Evolutionary conservation across 805 yeast species (phyloP).

Genomic region (Yamadazyma scolyti): DNA sequence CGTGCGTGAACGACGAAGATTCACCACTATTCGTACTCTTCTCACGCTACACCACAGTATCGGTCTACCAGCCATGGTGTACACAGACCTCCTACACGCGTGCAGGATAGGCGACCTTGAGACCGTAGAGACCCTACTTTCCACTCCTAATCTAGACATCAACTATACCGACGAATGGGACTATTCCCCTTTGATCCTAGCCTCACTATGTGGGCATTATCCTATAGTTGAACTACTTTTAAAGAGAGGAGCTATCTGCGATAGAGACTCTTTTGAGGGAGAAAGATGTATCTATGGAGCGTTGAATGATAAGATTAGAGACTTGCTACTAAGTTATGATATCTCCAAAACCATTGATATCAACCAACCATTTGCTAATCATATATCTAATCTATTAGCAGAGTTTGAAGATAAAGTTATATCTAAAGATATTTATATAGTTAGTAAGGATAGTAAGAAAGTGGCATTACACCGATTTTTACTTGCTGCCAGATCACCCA

Average conservation of each 20-base stretch:
- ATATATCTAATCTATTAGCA: conserved; percentile 48
- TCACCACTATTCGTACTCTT: too few species aligned
- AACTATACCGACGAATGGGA: conserved; percentile 68
- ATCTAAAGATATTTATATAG: conserved; percentile 13
- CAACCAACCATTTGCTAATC: conserved; percentile 70
- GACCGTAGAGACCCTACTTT: conserved; percentile 53
- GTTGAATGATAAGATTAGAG: conserved; percentile 60
- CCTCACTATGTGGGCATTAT: conserved; percentile 73
- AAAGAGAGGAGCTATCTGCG: conserved; percentile 68
- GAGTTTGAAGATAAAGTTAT: conserved; percentile 14
- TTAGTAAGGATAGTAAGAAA: conserved; percentile 25
- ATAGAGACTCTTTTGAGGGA: conserved; percentile 78
- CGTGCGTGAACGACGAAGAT: too few species aligned
- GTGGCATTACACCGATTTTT: conserved; percentile 25
- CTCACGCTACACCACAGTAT: too few species aligned
- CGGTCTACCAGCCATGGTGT: too few species aligned
- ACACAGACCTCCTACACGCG: conserved; percentile 38
- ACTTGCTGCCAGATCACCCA: conserved; percentile 32
- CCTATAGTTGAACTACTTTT: conserved; percentile 58
- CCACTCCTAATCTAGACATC: conserved; percentile 35
- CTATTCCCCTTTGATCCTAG: conserved; percentile 69
- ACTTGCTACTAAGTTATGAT: conserved; percentile 55
- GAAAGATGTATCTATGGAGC: conserved; percentile 77
- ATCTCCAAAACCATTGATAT: conserved; percentile 65
- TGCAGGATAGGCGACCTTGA: conserved; percentile 70